Conservation (phyloP, 805 yeast species). For the Starmerella lactis-condensi region DNA sequence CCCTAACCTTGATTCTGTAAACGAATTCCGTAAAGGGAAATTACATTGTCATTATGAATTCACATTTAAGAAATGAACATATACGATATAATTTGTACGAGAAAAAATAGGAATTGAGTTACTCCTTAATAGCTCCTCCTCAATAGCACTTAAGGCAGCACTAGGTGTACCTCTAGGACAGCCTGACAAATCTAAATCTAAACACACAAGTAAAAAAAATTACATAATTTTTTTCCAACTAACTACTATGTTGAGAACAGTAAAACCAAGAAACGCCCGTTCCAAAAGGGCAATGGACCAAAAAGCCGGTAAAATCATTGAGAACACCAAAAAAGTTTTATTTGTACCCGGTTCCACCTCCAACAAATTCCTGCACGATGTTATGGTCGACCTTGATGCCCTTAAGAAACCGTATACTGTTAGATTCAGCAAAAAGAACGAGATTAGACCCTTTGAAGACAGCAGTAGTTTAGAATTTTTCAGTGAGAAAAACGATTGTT, state of each 20-base stretch:
- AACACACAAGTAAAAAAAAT: neutral
- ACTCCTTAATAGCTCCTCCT: too few relatives aligned
- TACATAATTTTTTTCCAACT: neutral
- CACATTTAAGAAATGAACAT: too few relatives aligned
- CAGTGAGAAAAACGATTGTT: slow-evolving; percentile 83
- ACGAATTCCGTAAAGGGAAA: too few relatives aligned
- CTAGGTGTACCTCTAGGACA: neutral
- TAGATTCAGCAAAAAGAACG: slow-evolving; percentile 76
- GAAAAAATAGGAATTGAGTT: too few relatives aligned
- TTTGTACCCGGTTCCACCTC: slow-evolving; percentile 80
- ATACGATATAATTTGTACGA: too few relatives aligned
- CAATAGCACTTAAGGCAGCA: too few relatives aligned
- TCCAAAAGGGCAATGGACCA: slow-evolving; percentile 85
- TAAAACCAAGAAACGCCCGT: slow-evolving; percentile 82
- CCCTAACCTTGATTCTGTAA: too few relatives aligned
- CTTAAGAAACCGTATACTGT: slow-evolving; percentile 80
- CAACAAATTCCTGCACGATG: slow-evolving; percentile 65
- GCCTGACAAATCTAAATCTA: neutral
- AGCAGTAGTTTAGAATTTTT: slow-evolving; percentile 69
- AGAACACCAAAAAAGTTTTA: slow-evolving; percentile 74
- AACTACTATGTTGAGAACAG: slow-evolving; percentile 27
- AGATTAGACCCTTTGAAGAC: slow-evolving; percentile 85
- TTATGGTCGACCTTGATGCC: slow-evolving; percentile 72
- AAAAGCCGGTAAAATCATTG: slow-evolving; percentile 72
- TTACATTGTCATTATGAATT: too few relatives aligned